phyloP scores from a whole-genome alignment of 1,284 basidiomycete genomes.

The Leucoagaricus sp. region DNA sequence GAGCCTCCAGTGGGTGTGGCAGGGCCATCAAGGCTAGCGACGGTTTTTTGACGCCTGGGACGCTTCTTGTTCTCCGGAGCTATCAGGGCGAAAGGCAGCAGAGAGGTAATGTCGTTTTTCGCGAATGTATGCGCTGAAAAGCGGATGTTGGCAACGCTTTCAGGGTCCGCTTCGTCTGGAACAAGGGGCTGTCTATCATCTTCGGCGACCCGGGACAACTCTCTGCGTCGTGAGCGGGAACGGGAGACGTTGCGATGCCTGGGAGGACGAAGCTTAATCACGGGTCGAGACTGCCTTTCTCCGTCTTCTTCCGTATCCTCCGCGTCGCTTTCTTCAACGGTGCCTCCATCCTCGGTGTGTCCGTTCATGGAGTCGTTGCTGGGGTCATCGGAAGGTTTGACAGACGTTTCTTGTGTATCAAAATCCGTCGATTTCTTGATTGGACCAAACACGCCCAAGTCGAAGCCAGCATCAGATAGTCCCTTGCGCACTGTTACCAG shows the following conservation, averaged over 20 bases:
- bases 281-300: slow-evolving; percentile 61
- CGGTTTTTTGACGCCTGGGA: slow-evolving; percentile 31
- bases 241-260: slow-evolving; percentile 56
- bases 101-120: slow-evolving; percentile 51
- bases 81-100: slow-evolving; percentile 78
- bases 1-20: slow-evolving; percentile 30
- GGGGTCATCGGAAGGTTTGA: slow-evolving; percentile 32
- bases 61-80: slow-evolving; percentile 58
- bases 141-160: slow-evolving; percentile 71
- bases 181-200: slow-evolving; percentile 52
- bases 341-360: slow-evolving; percentile 26
- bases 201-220: slow-evolving; percentile 54
- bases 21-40: slow-evolving; percentile 2
- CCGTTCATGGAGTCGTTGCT: slow-evolving; percentile 32
- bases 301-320: slow-evolving; percentile 44
- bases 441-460: slow-evolving; percentile 73
- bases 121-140: slow-evolving; percentile 70
- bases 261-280: slow-evolving; percentile 68
- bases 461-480: slow-evolving; percentile 61
- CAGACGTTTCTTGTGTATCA: slow-evolving; percentile 30
- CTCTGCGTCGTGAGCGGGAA: slow-evolving; percentile 64
- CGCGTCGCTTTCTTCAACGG: slow-evolving; percentile 22
- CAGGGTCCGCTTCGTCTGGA: slow-evolving; percentile 58
- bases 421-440: slow-evolving; percentile 24
- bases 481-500: slow-evolving; percentile 51